Evolutionary conservation across 1,139 yeast genomes (phyloP).

Genomic region (Suhomyces coccinellae): DNA sequence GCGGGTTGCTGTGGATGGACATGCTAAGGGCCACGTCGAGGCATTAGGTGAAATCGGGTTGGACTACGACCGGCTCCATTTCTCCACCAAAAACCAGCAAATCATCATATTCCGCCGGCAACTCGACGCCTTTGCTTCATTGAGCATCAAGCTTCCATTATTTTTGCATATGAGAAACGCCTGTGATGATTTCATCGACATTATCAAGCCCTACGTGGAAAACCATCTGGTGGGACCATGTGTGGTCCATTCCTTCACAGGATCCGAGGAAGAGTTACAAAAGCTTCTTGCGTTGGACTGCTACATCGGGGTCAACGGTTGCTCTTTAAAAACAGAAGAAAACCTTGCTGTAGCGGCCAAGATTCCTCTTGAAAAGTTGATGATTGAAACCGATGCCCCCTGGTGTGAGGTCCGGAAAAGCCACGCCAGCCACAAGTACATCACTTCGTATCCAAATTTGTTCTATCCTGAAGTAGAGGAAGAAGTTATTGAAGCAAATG

Average conservation of each 20-base stretch:
- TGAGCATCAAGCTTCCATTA: slow-evolving; percentile 61
- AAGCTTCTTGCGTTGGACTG: slow-evolving; percentile 59
- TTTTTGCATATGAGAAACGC: slow-evolving; percentile 90
- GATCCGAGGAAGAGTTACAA: slow-evolving; percentile 60
- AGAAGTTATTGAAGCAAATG: too few relatives aligned
- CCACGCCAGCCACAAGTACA: slow-evolving; percentile 67
- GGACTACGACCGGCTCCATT: slow-evolving; percentile 87
- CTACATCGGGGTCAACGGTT: slow-evolving; percentile 85
- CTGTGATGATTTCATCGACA: slow-evolving; percentile 72
- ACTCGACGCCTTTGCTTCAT: slow-evolving; percentile 56
- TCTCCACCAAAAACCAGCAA: slow-evolving; percentile 70
- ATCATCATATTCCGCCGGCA: slow-evolving; percentile 66
- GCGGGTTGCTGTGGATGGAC: slow-evolving; percentile 51
- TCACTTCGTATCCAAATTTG: slow-evolving; percentile 55
- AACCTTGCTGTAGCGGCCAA: slow-evolving; percentile 63
- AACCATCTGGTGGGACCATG: slow-evolving; percentile 37
- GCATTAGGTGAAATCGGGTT: slow-evolving; percentile 94
- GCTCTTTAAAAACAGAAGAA: slow-evolving; percentile 79
- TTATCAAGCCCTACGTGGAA: slow-evolving; percentile 57
- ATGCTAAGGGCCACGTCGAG: slow-evolving; percentile 50
- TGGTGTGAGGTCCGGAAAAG: slow-evolving; percentile 94
- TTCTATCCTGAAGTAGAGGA: slow-evolving; percentile 47
- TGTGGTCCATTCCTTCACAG: slow-evolving; percentile 95
- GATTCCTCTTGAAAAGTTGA: slow-evolving; percentile 66
- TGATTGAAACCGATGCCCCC: slow-evolving; percentile 96